Base-by-base conservation (phyloP, 169 alveolate genomes). In the Plasmodium ovale region DNA sequence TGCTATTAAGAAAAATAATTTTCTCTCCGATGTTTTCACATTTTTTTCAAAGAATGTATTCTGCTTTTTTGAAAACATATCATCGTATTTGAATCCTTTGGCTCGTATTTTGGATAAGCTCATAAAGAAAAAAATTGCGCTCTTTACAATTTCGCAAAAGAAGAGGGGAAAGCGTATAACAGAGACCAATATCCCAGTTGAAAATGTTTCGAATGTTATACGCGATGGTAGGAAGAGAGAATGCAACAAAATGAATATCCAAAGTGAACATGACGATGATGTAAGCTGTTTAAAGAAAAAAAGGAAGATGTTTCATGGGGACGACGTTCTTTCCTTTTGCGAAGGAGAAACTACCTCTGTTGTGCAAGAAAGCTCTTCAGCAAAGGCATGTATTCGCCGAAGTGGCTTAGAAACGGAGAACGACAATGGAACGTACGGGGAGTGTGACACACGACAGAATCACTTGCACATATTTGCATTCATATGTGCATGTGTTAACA, bases 381-480 rank as follows among this genome's bases (percentile, higher is more conserved):
- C n/a, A n/a, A n/a, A n/a, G n/a, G n/a, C n/a, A n/a, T n/a, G n/a
- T n/a, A n/a, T n/a, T n/a, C n/a, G n/a, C n/a, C 12, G 14, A 42
- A 10, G 19, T 10, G 14, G 14, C 14, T 67, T 42, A 39, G 85
- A 51, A 12, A n/a, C 6, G 6, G 62, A 82, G 9, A 42, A 39
- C 1, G 49, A 70, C 14, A 65, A 49, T 53, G 47, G 5, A 16
- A 65, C 14, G 25, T 59, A 82, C 51, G 64, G 54, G 39, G 64
- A 82, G 21, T n/a, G n/a, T n/a, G n/a, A n/a, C n/a, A n/a, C n/a
- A n/a, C n/a, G n/a, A n/a, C n/a, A n/a, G n/a, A n/a, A n/a, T n/a
- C n/a, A n/a, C n/a, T 59, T 82, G 29, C 84, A 82, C 59, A 82
- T 60, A 9, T 65, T 82, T 51, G 90, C 85, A 25, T 82, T 65